Evolutionary conservation across 345 rosid genomes (phyloP), one percentile per base, ranked within the genome.

Genomic region (Geranium rotundifolium): DNA sequence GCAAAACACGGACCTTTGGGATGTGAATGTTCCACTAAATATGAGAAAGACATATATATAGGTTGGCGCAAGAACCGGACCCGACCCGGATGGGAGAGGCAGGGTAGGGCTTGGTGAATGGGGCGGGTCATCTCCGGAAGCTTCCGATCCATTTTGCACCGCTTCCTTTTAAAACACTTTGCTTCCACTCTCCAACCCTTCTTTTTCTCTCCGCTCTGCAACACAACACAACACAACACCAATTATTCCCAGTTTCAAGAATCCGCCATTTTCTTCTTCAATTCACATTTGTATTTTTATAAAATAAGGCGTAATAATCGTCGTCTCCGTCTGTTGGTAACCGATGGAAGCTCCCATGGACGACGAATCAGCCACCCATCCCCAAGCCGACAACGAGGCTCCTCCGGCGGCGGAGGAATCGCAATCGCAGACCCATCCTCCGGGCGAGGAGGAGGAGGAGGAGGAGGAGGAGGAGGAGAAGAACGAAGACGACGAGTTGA

Each of bases 401-500:
- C 52, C 52, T 46, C 52, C 13, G 52, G 14, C 52, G 46, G 46
- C 46, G 46, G 46, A 6, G 46, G 46, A 37, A 10, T 30, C 58
- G 46, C 62, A 20, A 61, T 50, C 58, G 77, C 46, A 19, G 46
- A 37, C 27, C 27, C 27, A 23, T 34, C 41, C 52, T 46, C 52
- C 52, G 59, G 77, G 63, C 55, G 79, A 41, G 15, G 80, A 67
- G 4, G 75, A 70, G 1, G 86, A 74, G n/a, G 79, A 41, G 15
- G 80, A 67, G 4, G 75, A 70, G 1, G 86, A 74, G 29, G 84
- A 69, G 62, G 85, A 74, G 63, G 54, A 46, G 37, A 69, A 65
- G 81, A 80, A 67, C 58, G 84, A 73, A 4, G 97, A 90, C 30
- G 95, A 83, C 5, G 86, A 79, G 75, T 63, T 90, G 69, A 63